These are phyloP conservation scores for Phallus indusiatus DNA, from an alignment of 768 basidiomycete species.

Conservation along the genomic window DNA sequence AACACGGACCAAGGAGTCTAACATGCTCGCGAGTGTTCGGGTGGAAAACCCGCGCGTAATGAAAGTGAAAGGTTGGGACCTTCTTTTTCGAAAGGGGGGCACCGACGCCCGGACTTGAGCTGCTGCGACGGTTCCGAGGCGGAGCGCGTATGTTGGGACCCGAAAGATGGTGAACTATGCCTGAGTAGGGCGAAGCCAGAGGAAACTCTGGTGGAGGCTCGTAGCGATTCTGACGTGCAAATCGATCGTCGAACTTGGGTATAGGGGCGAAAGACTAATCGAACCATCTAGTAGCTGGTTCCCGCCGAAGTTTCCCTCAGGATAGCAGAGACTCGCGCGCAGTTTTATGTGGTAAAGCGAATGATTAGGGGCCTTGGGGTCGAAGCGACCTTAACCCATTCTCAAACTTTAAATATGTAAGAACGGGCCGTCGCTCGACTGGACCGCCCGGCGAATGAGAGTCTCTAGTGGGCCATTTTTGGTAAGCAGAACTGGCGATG, in stretches of 20 bases:
- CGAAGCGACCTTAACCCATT: slow-evolving; percentile 84
- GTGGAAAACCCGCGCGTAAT: too few species aligned
- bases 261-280: slow-evolving; percentile 96
- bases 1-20: too few species aligned
- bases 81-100: too few species aligned
- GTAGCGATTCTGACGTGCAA: slow-evolving; percentile 95
- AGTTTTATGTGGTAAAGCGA: slow-evolving; percentile 61
- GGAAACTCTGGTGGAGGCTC: slow-evolving; percentile 95
- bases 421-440: slow-evolving; percentile 42
- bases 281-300: slow-evolving; percentile 92
- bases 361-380: slow-evolving; percentile 89
- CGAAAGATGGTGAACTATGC: slow-evolving; percentile 89
- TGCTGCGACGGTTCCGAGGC: slow-evolving; percentile 67
- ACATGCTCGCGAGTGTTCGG: too few species aligned
- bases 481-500: slow-evolving; percentile 67
- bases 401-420: slow-evolving; percentile 63
- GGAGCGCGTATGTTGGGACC: slow-evolving; percentile 81
- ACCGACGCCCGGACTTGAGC: slow-evolving; percentile 65
- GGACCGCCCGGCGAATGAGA: slow-evolving; percentile 48
- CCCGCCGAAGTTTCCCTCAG: slow-evolving; percentile 84
- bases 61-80: too few species aligned
- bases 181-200: slow-evolving; percentile 88
- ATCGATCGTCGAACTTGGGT: slow-evolving; percentile 93
- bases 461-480: slow-evolving; percentile 68
- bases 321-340: slow-evolving; percentile 54